Base-by-base conservation (phyloP, 768 basidiomycete genomes). In the Phylloporus sp. region DNA sequence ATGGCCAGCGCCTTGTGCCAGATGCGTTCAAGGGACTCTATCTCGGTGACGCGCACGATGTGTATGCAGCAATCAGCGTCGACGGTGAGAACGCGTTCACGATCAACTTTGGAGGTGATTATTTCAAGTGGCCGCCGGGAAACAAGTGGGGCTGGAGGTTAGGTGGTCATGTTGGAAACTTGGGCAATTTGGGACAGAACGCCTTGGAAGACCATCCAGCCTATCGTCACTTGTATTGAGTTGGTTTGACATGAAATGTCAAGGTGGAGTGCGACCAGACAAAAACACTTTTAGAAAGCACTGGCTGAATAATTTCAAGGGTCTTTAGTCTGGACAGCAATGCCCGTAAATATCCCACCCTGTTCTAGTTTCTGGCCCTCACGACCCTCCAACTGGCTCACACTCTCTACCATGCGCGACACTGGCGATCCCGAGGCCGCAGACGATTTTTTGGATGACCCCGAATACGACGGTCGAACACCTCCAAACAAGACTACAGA, bases 401-500 rank as follows among this genome's bases (percentile, higher is more conserved):
- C 59, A 52, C 78, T 78, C 63, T 71, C 67, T 49, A 64, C 63
- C n/a, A 71, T 71, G 50, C 74, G 72, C 40, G 72, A 66, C 42
- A 61, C 59, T 15, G 70, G 67, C 16, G 62, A 62, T 11, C 58
- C 58, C 27, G 73, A 71, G 28, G 36, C 22, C 50, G 67, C 63
- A 47, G 56, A 52, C 24, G 63, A 58, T 16, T 49, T 53, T 20
- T 39, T 64, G 22, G 65, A 63, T 7, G 65, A 61, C 44, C 16
- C 29, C 4, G 61, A 59, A 15, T 69, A 59, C 29, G 81, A 83
- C 58, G 67, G 67, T 13, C 69, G 81, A 50, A 84, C 81, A 16
- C 79, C 79, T 60, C 75, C 95, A 24, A 92, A 95, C 71, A 86
- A 76, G 62, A 93, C 92, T 1, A 91, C 95, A 68, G 91, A 93